Evolutionary conservation across 2,329 filamentous ascomycete genomes (phyloP), one percentile per base, ranked within the genome.

Genomic region (Juglanconis oblonga): DNA sequence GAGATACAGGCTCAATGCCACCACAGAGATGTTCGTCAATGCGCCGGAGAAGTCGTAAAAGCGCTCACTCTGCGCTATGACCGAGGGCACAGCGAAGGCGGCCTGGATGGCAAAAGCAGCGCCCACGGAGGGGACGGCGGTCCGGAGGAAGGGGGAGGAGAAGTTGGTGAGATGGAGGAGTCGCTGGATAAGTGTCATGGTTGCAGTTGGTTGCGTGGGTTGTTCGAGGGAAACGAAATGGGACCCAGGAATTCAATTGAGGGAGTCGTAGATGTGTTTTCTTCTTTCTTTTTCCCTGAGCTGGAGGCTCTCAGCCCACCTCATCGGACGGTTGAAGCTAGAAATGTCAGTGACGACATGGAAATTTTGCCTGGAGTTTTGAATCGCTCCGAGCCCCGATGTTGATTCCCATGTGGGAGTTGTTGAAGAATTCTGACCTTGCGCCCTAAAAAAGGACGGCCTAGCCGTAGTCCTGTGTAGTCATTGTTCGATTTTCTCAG

Each of bases 21-120:
- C 85, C 69, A 87, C 86, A 57, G 84, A 83, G 42, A 90, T 77
- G 68, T 87, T 88, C 2, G 87, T 89, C 36, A 87, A 68, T 13
- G 85, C 86, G 52, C 87, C 87, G 2, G 85, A 87, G 52, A 87
- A 62, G 69, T 90, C 88, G 70, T 88, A 90, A 76, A 88, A 88
- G 42, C 83, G 81, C 68, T 90, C 88, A 6, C 83, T 82, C 67
- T 85, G 80, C 36, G 77, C 75, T 32, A 80, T 64, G 62, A 88
- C 84, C 5, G 85, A 88, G 5, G 87, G 87, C 2, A 87, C 69
- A 4, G 84, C 87, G 6, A 85, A 82, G 45, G 80, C 83, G 8
- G 81, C 77, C 74, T 90, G 87, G 51, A 90, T 76, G 1, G 82
- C 83, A 65, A 86, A 86, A 2, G 86, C 86, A 9, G 87, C 80